Evolutionary conservation across 78 protist genomes (phyloP).

Genomic region (Protostelium mycophagum): DNA sequence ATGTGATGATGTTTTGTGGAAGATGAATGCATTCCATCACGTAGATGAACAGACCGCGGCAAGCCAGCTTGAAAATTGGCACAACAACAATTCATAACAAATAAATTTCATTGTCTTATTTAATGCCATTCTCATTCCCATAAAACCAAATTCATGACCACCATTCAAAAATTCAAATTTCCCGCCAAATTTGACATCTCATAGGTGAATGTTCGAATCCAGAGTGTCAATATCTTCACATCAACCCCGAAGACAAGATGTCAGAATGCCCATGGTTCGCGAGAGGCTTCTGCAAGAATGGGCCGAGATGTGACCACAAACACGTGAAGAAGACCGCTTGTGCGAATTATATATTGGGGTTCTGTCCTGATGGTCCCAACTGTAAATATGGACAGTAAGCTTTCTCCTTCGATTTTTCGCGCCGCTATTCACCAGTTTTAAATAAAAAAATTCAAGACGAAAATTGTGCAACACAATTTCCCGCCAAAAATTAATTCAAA

Average conservation of each 20-base stretch:
- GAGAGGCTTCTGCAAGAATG: slow-evolving; percentile 89
- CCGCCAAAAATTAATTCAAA: too few relatives aligned
- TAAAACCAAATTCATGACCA: neutral
- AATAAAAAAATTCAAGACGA: too few relatives aligned
- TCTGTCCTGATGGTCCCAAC: slow-evolving; percentile 86
- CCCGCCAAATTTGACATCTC: neutral
- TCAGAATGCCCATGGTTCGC: slow-evolving; percentile 88
- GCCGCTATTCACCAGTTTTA: too few relatives aligned
- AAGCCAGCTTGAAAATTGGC: too few relatives aligned
- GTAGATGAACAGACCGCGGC: too few relatives aligned
- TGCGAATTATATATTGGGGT: slow-evolving; percentile 75
- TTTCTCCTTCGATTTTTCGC: neutral
- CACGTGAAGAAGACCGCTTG: slow-evolving; percentile 67
- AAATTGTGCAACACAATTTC: too few relatives aligned
- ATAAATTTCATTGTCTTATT: neutral
- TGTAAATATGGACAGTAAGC: slow-evolving; percentile 72
- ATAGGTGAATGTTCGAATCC: slow-evolving; percentile 69
- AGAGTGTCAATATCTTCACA: slow-evolving; percentile 82
- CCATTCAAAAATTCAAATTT: neutral
- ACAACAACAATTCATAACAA: too few relatives aligned
- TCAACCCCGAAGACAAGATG: slow-evolving; percentile 74
- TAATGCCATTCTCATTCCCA: neutral
- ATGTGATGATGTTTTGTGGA: too few relatives aligned
- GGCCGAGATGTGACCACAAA: slow-evolving; percentile 68
- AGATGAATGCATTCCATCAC: too few relatives aligned